Base-by-base conservation (phyloP, 148 eudicot genomes). In the Silene latifolia region DNA sequence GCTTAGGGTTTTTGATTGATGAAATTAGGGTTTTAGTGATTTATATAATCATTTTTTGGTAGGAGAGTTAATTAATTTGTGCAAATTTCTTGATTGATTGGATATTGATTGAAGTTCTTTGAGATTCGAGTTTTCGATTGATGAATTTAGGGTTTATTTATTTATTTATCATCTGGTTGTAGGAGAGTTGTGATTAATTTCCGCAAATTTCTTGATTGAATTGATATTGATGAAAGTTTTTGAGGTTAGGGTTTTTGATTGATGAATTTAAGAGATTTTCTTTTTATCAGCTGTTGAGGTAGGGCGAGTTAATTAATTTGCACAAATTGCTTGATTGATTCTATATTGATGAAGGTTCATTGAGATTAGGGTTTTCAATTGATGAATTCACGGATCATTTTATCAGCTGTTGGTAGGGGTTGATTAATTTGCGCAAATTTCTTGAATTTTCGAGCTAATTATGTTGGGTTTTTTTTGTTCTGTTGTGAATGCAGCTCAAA, bases 401-500 rank as follows among this genome's bases (percentile, higher is more conserved):
- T 61, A 23, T 11, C 13, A 63, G 13, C 4, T 63, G 44, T 32
- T 29, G 69, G 18, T 6, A 18, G 6, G 42, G 3, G 54, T n/a
- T n/a, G 7, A 39, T 44, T 42, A 15, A 66, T 66, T 66, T 32
- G 44, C 68, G 68, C 46, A 27, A 4, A 61, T 27, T 64, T 64
- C 19, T 12, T 29, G 46, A 51, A 7, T 18, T 29, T 35, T n/a
- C 39, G 46, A 53, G 18, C 64, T 42, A 53, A 61, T 75, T 39
- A 72, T 21, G 44, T 19, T 25, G 1, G 1, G 4, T 44, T 27
- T 61, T 72, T 54, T 19, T 72, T 46, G 54, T 80, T 78, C 77
- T 78, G 74, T 32, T 80, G 44, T 54, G 54, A 46, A 0, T 84
- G 89, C 89, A 91, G 97, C 97, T 91, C 97, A 87, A 91, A 91